phyloP scores from a whole-genome alignment of 1,284 basidiomycete species.

The Mrakiaceae sp. region DNA sequence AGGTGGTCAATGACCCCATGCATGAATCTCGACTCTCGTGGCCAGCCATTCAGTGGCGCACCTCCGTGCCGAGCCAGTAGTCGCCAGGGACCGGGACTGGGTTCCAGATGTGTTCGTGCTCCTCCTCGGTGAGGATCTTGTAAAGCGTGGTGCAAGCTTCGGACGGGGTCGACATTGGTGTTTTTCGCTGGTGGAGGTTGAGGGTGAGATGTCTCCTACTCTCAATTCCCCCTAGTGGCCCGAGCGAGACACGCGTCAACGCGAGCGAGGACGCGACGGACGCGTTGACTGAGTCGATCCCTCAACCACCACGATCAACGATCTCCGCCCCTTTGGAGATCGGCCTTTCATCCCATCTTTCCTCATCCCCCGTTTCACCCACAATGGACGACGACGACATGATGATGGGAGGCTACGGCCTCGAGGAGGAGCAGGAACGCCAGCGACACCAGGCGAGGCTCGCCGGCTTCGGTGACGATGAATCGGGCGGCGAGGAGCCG shows the following conservation, averaged over 20 bases:
- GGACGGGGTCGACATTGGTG: background rate
- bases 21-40: too few relatives aligned
- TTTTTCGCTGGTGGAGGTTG: too few relatives aligned
- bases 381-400: conserved; percentile 1
- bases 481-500: conserved; percentile 13
- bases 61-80: conserved; percentile 2
- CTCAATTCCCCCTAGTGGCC: too few relatives aligned
- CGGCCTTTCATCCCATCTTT: too few relatives aligned
- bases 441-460: background rate
- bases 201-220: too few relatives aligned
- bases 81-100: background rate
- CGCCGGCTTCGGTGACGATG: background rate
- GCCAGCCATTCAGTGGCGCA: too few relatives aligned
- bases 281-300: too few relatives aligned
- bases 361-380: background rate
- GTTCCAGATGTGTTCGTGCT: conserved; percentile 6
- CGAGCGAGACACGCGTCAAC: too few relatives aligned
- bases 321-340: too few relatives aligned
- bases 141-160: conserved; percentile 10
- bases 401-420: conserved; percentile 14
- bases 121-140: conserved; percentile 14
- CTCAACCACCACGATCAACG: too few relatives aligned
- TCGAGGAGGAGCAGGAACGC: conserved; percentile 15
- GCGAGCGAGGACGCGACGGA: too few relatives aligned
- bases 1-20: too few relatives aligned